Conservation (phyloP, 2,329 filamentous ascomycete species). For the Graphilbum sp. region DNA sequence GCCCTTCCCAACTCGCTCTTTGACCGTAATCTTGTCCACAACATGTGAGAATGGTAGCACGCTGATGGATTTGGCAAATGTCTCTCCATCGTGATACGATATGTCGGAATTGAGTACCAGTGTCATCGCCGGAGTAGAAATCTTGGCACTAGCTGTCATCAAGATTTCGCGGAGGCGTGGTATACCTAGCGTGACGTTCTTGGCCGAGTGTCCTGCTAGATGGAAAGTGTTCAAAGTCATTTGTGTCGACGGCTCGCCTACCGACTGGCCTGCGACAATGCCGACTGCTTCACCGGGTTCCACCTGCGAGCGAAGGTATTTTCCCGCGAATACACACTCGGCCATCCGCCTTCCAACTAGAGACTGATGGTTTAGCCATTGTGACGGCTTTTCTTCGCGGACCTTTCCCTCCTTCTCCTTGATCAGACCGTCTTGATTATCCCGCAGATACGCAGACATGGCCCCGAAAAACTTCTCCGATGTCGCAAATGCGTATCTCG, state of each 20-base stretch:
- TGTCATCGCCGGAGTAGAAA: conserved; percentile 84
- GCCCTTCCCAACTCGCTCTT: conserved; percentile 62
- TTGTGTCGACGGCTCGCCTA: conserved; percentile 94
- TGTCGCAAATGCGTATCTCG: conserved; percentile 65
- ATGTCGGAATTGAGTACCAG: conserved; percentile 62
- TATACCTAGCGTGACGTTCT: conserved; percentile 98
- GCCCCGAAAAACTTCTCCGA: conserved; percentile 71
- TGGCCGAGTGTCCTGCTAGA: conserved; percentile 92
- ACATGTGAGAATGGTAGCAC: conserved; percentile 71
- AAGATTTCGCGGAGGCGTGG: conserved; percentile 92
- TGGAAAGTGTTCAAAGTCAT: conserved; percentile 99
- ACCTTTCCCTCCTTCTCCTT: conserved; percentile 16
- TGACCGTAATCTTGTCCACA: conserved; percentile 64
- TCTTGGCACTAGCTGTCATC: conserved; percentile 85
- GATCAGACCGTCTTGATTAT: conserved; percentile 50
- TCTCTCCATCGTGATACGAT: conserved; percentile 48
- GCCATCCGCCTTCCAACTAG: conserved; percentile 44
- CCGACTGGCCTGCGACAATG: conserved; percentile 89
- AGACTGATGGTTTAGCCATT: not conserved
- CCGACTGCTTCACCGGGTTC: conserved; percentile 94
- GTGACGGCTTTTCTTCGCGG: not conserved
- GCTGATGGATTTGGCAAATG: conserved; percentile 85
- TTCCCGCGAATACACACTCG: conserved; percentile 71
- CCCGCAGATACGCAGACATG: conserved; percentile 62
- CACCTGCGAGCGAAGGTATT: conserved; percentile 82